Evolutionary conservation across 371 early-diverging fungal genomes (phyloP).

Genomic region (Saksenaea vasiformis): DNA sequence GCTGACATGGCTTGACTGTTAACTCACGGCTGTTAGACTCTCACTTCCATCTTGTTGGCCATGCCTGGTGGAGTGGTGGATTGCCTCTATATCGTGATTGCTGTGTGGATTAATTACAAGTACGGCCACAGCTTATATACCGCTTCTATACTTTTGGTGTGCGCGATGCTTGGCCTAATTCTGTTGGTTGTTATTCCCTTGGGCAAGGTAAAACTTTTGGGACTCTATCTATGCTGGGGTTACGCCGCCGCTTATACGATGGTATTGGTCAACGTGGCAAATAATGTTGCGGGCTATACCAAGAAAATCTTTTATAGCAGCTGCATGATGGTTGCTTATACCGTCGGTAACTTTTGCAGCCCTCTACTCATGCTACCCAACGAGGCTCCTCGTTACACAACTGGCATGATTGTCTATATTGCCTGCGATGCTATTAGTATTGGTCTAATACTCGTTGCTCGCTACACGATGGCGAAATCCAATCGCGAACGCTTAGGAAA

Average conservation of each 20-base stretch:
- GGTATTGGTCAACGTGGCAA: background rate
- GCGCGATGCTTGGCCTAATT: constrained; percentile 25
- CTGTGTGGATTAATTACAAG: constrained; percentile 17
- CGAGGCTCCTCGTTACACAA: constrained; percentile 9
- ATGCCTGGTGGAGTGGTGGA: constrained; percentile 34
- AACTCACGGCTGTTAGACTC: background rate
- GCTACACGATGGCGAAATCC: constrained; percentile 10
- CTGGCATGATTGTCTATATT: constrained; percentile 3
- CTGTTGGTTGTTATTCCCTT: constrained; percentile 27
- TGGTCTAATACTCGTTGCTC: background rate
- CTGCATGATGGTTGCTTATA: constrained; percentile 23
- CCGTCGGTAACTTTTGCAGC: constrained; percentile 4
- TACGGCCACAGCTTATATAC: constrained; percentile 25
- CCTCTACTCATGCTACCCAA: constrained; percentile 5
- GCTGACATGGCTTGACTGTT: background rate
- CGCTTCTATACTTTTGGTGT: constrained; percentile 14
- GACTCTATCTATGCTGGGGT: constrained; percentile 30
- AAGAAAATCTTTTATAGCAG: constrained; percentile 27
- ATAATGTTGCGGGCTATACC: constrained; percentile 19
- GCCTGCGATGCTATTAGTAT: background rate
- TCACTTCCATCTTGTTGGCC: constrained; percentile 21
- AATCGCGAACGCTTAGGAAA: constrained; percentile 3
- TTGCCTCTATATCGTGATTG: constrained; percentile 21
- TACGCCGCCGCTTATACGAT: constrained; percentile 18
- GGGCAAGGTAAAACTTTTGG: constrained; percentile 26